Evolutionary conservation across 179 eudicot species (phyloP), one percentile per base, ranked within the genome.

Genomic region (Beta corolliflora): DNA sequence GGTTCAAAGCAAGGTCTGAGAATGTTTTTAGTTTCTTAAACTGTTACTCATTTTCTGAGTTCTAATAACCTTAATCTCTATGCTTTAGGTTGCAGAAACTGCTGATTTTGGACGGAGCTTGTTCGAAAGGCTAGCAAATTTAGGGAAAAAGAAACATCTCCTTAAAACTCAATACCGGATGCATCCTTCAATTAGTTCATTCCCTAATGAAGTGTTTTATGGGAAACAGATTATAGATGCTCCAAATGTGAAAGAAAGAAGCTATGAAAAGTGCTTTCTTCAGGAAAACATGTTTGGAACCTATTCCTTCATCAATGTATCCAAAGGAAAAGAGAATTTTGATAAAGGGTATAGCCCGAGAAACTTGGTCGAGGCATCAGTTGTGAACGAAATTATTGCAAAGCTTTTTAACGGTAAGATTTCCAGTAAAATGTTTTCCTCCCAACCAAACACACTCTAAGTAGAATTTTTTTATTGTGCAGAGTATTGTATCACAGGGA

Each of bases 101-200:
- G 87, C 91, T 59, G 64, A 79, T 0, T 92, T 92, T 61, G 95
- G 95, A 58, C 85, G 97, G 80, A 92, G 97, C 75, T 86, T 93
- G 70, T 93, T 90, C 36, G 88, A 91, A 83, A 86, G 97, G 84
- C 87, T 92, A 23, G 85, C 80, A 7, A 31, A 50, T 9, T 75
- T 92, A 31, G 91, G 92, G 58, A 83, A 84, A 60, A 55, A 70
- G 75, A 92, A 87, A 72, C 90, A 87, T 81, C 90, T 93, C 12
- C 92, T 93, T 5, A 79, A 88, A 11, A 76, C 88, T 65, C 97
- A 93, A 73, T 93, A 93, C 75, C 84, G 95, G 80, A 93, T 92
- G 97, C 93, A 93, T 77, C 95, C 97, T 36, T 81, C 90, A 10
- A 91, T 93, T 61, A 90, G 97, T 80, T 77, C 70, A 53, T 93